Evolutionary conservation across 257 asterid species (phyloP).

Genomic region (Fraxinus americana): DNA sequence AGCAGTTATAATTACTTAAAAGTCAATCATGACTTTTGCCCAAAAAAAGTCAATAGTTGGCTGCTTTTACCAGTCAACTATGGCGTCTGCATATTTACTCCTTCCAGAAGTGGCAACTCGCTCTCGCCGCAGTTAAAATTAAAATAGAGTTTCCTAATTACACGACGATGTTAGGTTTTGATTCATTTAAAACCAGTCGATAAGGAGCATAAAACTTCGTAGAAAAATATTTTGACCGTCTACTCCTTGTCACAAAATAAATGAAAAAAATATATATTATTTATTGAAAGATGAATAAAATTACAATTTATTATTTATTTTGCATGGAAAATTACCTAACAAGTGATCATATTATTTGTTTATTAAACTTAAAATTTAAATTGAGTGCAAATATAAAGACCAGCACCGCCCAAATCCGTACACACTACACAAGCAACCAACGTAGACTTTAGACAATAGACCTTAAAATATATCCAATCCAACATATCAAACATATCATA

Average conservation of each 20-base stretch:
- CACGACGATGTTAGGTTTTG: too few species aligned
- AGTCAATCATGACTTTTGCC: background rate
- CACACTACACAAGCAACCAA: background rate
- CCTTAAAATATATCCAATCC: too few species aligned
- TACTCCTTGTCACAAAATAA: too few species aligned
- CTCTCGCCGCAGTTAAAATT: background rate
- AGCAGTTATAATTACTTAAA: background rate
- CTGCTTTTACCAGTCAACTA: background rate
- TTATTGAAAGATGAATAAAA: background rate
- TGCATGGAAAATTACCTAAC: background rate
- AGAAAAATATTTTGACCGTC: too few species aligned
- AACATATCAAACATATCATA: too few species aligned
- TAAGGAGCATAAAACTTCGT: too few species aligned
- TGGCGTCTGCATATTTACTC: background rate
- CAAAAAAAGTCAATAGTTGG: background rate
- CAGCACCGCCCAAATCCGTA: background rate
- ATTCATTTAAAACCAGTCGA: too few species aligned
- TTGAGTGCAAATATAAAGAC: background rate
- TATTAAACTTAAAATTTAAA: background rate
- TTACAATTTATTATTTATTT: too few species aligned
- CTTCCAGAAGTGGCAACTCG: background rate
- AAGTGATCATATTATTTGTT: background rate
- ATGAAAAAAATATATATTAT: too few species aligned
- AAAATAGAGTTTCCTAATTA: too few species aligned
- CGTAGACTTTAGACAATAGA: too few species aligned